phyloP scores from a whole-genome alignment of 306 rosid species.

The Medicago arabica region DNA sequence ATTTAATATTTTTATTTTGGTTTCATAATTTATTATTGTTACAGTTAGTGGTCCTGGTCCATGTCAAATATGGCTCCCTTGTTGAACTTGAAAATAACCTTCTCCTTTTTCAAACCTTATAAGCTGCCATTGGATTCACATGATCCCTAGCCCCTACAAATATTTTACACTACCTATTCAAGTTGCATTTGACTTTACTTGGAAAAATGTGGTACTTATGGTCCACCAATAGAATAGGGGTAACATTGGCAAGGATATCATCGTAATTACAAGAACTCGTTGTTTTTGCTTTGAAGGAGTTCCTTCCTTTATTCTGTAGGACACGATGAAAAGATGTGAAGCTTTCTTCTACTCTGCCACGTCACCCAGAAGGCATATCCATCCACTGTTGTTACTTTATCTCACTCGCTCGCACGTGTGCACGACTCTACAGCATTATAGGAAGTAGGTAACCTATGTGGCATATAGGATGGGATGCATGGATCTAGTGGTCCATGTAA shows the following conservation, averaged over 20 bases:
- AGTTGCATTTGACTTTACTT: conserved; percentile 33
- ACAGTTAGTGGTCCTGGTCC: too few species aligned
- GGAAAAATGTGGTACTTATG: conserved; percentile 20
- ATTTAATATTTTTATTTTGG: too few species aligned
- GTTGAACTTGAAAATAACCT: too few species aligned
- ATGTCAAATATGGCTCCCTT: too few species aligned
- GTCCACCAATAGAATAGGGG: conserved; percentile 15
- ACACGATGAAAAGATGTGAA: neutral
- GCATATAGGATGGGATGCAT: too few species aligned
- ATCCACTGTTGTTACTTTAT: too few species aligned
- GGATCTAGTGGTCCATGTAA: too few species aligned
- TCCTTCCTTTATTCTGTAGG: neutral
- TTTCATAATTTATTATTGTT: too few species aligned
- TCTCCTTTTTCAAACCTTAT: neutral
- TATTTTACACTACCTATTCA: neutral
- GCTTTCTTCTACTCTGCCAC: neutral
- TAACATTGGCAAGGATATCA: conserved; percentile 6
- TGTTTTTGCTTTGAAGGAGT: neutral
- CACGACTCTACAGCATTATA: too few species aligned
- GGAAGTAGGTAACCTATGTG: too few species aligned
- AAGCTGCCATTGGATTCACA: neutral
- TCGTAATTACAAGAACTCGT: neutral
- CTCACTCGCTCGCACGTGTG: too few species aligned
- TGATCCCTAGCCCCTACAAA: neutral
- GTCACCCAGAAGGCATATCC: too few species aligned